Base-by-base conservation (phyloP, 2,329 filamentous ascomycete species). In the Fusarium fujikuroi region DNA sequence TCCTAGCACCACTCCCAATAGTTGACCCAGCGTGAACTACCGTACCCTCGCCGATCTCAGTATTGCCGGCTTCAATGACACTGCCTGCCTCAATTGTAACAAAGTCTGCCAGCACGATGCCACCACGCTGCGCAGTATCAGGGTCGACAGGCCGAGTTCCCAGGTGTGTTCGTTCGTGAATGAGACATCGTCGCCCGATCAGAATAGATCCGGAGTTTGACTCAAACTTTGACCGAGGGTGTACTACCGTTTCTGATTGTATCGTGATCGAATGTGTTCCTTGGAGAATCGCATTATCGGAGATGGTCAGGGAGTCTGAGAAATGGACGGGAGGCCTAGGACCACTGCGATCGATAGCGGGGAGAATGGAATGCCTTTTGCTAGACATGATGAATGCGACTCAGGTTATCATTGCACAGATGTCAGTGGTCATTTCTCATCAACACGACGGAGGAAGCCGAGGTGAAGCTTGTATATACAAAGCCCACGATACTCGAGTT, bases 251-350 rank as follows among this genome's bases (percentile, higher is more conserved):
- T 78, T 94, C 91, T 30, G 93, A 87, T 63, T 92, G 92, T 71
- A 98, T 90, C 49, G 90, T 92, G 72, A 99, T 93, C 3, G 90
- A 91, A 80, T 97, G 89, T 5, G 89, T 91, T 72, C 96, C 96
- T 23, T 85, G 89, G 23, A 92, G 83, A 23, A 89, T 83, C 16
- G 90, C 89, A 66, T 87, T 87, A 73, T 92, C 90, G 78, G 90
- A 88, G 66, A 92, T 91, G 36, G 86, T 86, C 63, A 91, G 83
- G 23, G 86, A 86, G 0, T 88, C 88, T 23, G 89, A 89, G 79
- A 92, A 88, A 76, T 88, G 87, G 57, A 90, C 87, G 4, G 90
- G 90, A 1, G 90, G 87, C 76, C 88, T 90, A 4, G 89, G 89
- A 18, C 87, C 87, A 59, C 87, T 84, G 42, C 85, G 81, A 61